Percentiles rank a stretch among this genome's conserved stretches.
phyloP scores from a whole-genome alignment of 176 grass and related monocot species.

The Triticum turgidum region DNA sequence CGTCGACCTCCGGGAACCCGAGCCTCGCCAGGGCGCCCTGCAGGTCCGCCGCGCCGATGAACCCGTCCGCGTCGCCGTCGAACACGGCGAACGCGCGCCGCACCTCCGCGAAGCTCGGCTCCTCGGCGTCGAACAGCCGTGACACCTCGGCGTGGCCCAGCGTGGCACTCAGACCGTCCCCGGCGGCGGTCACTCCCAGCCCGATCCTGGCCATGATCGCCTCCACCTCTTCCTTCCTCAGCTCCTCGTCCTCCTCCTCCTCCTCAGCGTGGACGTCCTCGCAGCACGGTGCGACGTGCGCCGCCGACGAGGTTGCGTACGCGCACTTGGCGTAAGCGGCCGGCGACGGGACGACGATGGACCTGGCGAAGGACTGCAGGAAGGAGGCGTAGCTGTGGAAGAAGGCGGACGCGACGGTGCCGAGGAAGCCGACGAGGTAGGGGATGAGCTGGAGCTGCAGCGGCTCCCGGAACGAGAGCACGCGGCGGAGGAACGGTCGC shows the following conservation, averaged over 20 bases:
- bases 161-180: slow-evolving; percentile 14
- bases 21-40: slow-evolving; percentile 46
- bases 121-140: slow-evolving; percentile 61
- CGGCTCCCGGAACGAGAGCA: slow-evolving; percentile 56
- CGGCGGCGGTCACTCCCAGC: not conserved
- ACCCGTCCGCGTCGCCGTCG: slow-evolving; percentile 63
- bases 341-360: not conserved
- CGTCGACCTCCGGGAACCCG: slow-evolving; percentile 50
- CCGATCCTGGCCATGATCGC: slow-evolving; percentile 48
- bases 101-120: slow-evolving; percentile 78
- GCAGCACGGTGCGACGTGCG: not conserved
- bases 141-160: slow-evolving; percentile 39
- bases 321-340: slow-evolving; percentile 7
- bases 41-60: slow-evolving; percentile 70
- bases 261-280: not conserved
- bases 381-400: slow-evolving; percentile 34
- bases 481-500: slow-evolving; percentile 35
- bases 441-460: slow-evolving; percentile 37
- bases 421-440: slow-evolving; percentile 28
- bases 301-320: not conserved
- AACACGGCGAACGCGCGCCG: slow-evolving; percentile 67
- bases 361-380: slow-evolving; percentile 24
- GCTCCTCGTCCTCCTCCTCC: not conserved
- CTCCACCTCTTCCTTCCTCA: slow-evolving; percentile 48
- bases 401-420: not conserved